Conservation (phyloP, 768 basidiomycete genomes). For the Mycena kentingensis region DNA sequence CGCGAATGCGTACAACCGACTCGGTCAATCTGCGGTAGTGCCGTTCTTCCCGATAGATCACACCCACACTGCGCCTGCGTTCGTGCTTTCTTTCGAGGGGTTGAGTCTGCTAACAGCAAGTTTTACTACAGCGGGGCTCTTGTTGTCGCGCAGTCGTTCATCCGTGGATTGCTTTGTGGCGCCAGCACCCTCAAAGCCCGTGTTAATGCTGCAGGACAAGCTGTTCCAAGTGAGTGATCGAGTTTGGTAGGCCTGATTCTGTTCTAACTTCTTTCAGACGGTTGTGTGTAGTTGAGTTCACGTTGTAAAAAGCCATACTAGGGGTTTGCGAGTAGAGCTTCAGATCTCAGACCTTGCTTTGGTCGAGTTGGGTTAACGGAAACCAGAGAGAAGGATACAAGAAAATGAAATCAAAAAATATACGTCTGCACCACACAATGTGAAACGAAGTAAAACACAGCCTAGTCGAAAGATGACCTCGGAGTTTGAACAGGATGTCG, state of each 20-base stretch:
- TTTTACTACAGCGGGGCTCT: too few species aligned
- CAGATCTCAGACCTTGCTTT: too few species aligned
- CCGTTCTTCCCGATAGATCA: constrained; percentile 49
- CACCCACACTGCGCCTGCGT: constrained; percentile 46
- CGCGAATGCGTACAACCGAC: constrained; percentile 41
- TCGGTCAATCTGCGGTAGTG: constrained; percentile 41
- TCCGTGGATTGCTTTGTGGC: constrained; percentile 46
- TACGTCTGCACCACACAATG: too few species aligned
- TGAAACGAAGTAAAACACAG: too few species aligned
- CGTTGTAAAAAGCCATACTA: neutral
- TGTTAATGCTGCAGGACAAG: constrained; percentile 39
- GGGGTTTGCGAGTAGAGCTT: neutral
- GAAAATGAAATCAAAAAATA: too few species aligned
- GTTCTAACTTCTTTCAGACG: constrained; percentile 15
- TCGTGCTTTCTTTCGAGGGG: too few species aligned
- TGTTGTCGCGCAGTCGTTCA: constrained; percentile 50
- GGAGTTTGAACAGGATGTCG: too few species aligned
- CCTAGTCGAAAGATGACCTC: too few species aligned
- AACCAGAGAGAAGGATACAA: too few species aligned
- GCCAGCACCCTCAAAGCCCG: constrained; percentile 34
- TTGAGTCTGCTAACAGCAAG: too few species aligned
- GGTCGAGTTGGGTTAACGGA: too few species aligned
- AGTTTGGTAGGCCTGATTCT: neutral
- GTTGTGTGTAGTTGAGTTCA: constrained; percentile 14
- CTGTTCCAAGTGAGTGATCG: constrained; percentile 39